Evolutionary conservation across 257 asterid genomes (phyloP).

Genomic region (Solanum microdontum): DNA sequence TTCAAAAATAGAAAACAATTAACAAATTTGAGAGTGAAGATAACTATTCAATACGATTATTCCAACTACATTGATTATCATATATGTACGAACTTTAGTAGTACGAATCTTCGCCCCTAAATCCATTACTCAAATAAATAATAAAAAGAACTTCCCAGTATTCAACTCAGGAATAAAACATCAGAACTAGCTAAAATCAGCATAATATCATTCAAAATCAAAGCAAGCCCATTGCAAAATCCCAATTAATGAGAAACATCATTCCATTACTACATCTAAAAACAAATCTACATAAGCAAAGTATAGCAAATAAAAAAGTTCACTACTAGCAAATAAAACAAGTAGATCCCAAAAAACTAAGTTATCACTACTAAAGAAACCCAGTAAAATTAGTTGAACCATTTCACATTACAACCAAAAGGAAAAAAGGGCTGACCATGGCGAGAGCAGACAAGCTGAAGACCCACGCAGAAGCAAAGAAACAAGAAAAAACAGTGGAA

Average conservation of each 20-base stretch:
- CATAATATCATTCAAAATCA: background rate
- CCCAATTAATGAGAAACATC: background rate
- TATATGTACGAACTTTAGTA: background rate
- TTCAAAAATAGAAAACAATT: background rate
- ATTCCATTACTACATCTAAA: background rate
- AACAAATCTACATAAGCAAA: background rate
- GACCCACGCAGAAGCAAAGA: constrained; percentile 24
- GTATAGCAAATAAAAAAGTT: background rate
- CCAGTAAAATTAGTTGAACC: background rate
- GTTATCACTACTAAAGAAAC: background rate
- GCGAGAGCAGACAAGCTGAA: constrained; percentile 12
- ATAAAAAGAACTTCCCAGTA: background rate
- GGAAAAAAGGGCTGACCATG: background rate
- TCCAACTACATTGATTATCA: background rate
- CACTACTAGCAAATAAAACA: background rate
- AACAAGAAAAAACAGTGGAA: constrained; percentile 19
- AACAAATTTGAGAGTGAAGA: background rate
- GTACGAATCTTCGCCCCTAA: background rate
- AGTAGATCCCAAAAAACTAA: background rate
- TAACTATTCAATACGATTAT: background rate
- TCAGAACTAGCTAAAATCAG: background rate
- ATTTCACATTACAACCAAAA: background rate
- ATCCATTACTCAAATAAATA: background rate
- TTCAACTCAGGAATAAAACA: background rate
- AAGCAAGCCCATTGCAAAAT: background rate